A percentile compares a stretch with the other conserved stretches of the same genome.
phyloP scores from a whole-genome alignment of 768 basidiomycete species.

The Lepiota brunneoincarnata region DNA sequence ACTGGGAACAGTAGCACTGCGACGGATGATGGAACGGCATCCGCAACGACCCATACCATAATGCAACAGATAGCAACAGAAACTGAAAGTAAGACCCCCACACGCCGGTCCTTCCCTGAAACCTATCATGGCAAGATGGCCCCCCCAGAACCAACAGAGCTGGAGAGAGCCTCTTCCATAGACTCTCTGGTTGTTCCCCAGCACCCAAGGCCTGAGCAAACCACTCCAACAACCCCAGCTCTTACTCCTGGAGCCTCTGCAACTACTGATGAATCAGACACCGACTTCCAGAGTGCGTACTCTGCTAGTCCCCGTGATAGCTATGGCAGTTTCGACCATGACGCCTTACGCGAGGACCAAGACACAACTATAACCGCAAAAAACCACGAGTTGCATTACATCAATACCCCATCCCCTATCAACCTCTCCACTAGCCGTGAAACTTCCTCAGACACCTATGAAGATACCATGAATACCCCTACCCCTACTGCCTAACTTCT shows the following conservation, averaged over 20 bases:
- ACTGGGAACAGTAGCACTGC: constrained; percentile 26
- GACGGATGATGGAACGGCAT: constrained; percentile 21
- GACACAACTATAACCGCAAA: neutral
- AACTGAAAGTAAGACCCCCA: constrained; percentile 37
- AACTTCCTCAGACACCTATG: neutral
- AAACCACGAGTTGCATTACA: neutral
- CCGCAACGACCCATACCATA: constrained; percentile 15
- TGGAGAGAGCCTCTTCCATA: constrained; percentile 25
- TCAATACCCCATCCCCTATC: neutral
- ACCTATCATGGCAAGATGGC: constrained; percentile 29
- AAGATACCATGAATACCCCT: constrained; percentile 5
- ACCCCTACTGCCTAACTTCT: neutral
- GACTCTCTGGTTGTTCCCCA: constrained; percentile 20
- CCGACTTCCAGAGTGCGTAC: constrained; percentile 86
- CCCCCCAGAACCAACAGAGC: constrained; percentile 29
- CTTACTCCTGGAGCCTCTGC: constrained; percentile 19
- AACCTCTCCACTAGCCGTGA: neutral
- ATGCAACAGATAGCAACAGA: constrained; percentile 24
- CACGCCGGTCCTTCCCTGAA: constrained; percentile 37
- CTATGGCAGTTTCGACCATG: constrained; percentile 47
- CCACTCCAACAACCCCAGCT: constrained; percentile 19
- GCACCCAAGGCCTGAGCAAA: neutral
- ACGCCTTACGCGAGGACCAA: constrained; percentile 2
- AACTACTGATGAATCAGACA: constrained; percentile 74
- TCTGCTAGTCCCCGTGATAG: constrained; percentile 72